Percentiles rank a stretch among this genome's conserved stretches.
Conservation (phyloP, 208 protist genomes). For the Leishmania amazonensis region DNA sequence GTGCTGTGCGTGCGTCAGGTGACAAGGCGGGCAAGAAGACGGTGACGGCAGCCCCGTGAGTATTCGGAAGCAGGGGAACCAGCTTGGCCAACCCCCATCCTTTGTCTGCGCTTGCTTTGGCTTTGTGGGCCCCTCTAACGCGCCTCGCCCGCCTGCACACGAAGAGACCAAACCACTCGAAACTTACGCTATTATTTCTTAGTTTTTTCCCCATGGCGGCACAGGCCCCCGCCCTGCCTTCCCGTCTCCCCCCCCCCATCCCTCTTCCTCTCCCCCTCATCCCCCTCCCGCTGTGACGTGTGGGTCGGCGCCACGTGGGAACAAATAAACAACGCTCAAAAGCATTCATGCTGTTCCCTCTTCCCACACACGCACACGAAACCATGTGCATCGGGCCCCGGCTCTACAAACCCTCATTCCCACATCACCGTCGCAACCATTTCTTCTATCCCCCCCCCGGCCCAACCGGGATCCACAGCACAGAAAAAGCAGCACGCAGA, state of each 20-base stretch:
- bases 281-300: neutral
- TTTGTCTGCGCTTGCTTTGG: neutral
- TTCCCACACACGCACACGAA: neutral
- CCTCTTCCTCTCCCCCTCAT: neutral
- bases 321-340: neutral
- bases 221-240: neutral
- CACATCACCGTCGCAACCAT: neutral
- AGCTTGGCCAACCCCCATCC: neutral
- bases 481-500: too few relatives aligned
- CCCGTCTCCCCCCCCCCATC: neutral
- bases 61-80: neutral
- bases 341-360: neutral
- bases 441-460: neutral
- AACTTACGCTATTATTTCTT: neutral
- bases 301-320: neutral
- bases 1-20: slow-evolving; percentile 27
- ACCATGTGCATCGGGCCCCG: neutral
- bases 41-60: slow-evolving; percentile 8
- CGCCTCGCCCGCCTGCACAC: neutral
- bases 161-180: neutral
- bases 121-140: neutral
- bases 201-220: neutral
- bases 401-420: neutral
- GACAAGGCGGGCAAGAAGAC: slow-evolving; percentile 21
- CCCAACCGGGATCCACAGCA: too few relatives aligned